Percentiles rank a stretch among this genome's conserved stretches.
Evolutionary conservation across 169 alveolate genomes (phyloP).

Genomic region (Babesia gibsoni): DNA sequence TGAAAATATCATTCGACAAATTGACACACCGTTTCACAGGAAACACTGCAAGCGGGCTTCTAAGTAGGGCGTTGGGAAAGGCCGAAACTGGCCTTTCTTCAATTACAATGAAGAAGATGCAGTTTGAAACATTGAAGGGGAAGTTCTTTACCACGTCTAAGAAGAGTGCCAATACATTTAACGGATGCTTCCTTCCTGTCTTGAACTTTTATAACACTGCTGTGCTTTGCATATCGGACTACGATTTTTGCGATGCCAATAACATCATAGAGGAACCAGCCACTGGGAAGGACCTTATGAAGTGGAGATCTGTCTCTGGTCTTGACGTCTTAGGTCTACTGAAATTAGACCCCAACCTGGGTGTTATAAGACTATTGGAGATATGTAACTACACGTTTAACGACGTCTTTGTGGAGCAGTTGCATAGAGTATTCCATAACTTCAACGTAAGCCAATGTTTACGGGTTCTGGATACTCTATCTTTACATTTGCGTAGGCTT

Average conservation of each 20-base stretch:
- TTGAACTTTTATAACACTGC: slow-evolving; percentile 38
- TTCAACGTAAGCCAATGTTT: slow-evolving; percentile 25
- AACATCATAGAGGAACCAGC: neutral
- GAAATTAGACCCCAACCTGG: slow-evolving; percentile 4
- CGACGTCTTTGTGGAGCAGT: slow-evolving; percentile 20
- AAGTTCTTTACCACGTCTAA: slow-evolving; percentile 23
- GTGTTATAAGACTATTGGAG: slow-evolving; percentile 22
- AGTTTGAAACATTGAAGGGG: slow-evolving; percentile 52
- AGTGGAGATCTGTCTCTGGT: slow-evolving; percentile 9
- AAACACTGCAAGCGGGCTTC: slow-evolving; percentile 38
- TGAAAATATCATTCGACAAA: slow-evolving; percentile 42
- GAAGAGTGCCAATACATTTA: neutral
- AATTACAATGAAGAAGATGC: slow-evolving; percentile 24
- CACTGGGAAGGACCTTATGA: neutral
- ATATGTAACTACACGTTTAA: slow-evolving; percentile 7
- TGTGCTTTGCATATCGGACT: slow-evolving; percentile 12
- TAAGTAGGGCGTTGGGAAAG: slow-evolving; percentile 49
- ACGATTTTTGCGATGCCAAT: neutral
- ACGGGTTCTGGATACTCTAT: neutral
- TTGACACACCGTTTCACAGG: slow-evolving; percentile 40
- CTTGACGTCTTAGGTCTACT: slow-evolving; percentile 1
- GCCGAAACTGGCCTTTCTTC: slow-evolving; percentile 38
- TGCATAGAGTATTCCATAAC: slow-evolving; percentile 22
- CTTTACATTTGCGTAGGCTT: neutral
- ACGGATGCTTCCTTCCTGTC: slow-evolving; percentile 41